Conservation (phyloP, 106 monocot species). For the Posidonia australis region DNA sequence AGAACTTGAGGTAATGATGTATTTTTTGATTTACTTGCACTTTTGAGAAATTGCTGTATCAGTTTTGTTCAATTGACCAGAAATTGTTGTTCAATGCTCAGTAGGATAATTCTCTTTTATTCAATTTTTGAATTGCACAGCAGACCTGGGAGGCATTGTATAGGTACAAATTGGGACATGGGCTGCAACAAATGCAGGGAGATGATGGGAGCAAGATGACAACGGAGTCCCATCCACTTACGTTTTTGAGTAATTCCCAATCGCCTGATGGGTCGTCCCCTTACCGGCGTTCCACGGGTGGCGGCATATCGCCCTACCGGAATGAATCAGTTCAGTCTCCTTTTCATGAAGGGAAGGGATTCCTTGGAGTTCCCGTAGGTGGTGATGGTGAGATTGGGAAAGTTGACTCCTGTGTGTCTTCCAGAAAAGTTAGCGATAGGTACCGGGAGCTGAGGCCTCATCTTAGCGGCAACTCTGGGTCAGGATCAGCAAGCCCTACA, state of each 20-base stretch:
- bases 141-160: constrained; percentile 60
- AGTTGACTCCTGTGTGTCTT: constrained; percentile 17
- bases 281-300: constrained; percentile 19
- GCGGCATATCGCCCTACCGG: constrained; percentile 29
- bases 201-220: constrained; percentile 40
- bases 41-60: background rate
- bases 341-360: constrained; percentile 35
- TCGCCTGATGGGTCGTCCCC: constrained; percentile 46
- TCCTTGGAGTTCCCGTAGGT: constrained; percentile 36
- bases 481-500: constrained; percentile 31
- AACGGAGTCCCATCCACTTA: constrained; percentile 43
- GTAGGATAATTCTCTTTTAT: background rate
- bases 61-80: constrained; percentile 7
- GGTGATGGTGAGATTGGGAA: constrained; percentile 11
- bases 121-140: constrained; percentile 9
- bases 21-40: background rate
- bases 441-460: constrained; percentile 15
- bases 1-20: background rate
- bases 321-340: constrained; percentile 36
- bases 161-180: constrained; percentile 42
- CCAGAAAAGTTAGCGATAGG: constrained; percentile 24
- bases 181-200: constrained; percentile 7
- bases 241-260: constrained; percentile 46
- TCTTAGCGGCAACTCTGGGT: constrained; percentile 20
- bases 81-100: no score